phyloP scores from a whole-genome alignment of 2,329 filamentous ascomycete genomes.

The Rhynchosporium secalis region DNA sequence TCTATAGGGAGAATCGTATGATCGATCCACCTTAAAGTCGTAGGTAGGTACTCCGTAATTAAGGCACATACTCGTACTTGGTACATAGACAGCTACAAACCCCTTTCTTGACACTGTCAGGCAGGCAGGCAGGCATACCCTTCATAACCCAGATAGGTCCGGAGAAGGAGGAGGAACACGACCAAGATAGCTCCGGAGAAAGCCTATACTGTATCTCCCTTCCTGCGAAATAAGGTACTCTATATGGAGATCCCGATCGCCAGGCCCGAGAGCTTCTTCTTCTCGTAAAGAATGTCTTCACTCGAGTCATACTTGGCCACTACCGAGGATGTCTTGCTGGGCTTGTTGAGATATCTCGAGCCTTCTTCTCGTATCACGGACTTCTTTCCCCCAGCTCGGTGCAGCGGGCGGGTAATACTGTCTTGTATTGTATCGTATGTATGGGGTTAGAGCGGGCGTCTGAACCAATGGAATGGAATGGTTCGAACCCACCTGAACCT shows the following conservation, averaged over 20 bases:
- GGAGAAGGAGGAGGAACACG: not conserved
- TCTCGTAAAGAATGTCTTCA: not conserved
- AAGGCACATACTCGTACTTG: not conserved
- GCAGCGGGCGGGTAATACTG: not conserved
- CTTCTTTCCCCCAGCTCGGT: not conserved
- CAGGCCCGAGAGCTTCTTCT: not conserved
- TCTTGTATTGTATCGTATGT: not conserved
- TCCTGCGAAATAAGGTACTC: no score
- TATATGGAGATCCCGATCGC: not conserved
- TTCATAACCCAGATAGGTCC: not conserved
- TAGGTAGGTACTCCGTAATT: not conserved
- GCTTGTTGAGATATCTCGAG: not conserved
- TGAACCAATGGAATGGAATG: not conserved
- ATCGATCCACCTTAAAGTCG: not conserved
- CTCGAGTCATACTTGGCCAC: not conserved
- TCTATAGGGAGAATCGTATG: no score
- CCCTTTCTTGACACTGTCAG: no score
- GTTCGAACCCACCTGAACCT: not conserved
- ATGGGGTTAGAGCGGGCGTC: slow-evolving; percentile 15
- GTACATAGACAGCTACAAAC: no score
- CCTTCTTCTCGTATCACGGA: not conserved
- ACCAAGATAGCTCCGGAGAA: not conserved
- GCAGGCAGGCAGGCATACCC: not conserved
- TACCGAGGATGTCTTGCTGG: not conserved
- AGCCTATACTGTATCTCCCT: not conserved